These are phyloP conservation scores for Chalciporus piperatus DNA, from an alignment of 768 basidiomycete species.

Conservation along the genomic window DNA sequence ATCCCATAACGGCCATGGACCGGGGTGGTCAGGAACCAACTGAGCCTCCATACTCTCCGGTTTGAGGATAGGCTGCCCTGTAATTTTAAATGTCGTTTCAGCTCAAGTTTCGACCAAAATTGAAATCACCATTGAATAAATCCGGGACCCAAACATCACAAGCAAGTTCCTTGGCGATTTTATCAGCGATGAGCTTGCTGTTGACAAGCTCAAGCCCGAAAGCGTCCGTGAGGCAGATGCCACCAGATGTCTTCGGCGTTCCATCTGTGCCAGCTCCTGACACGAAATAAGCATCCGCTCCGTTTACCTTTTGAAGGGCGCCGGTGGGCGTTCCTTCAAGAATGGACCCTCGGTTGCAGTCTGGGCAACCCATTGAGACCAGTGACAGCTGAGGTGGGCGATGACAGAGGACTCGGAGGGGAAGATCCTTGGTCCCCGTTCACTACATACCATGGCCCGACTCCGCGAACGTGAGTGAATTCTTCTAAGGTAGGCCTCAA, in stretches of 20 bases:
- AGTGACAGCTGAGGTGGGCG: no score
- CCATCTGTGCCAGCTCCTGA: constrained; percentile 17
- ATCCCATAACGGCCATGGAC: constrained; percentile 16
- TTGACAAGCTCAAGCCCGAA: constrained; percentile 55
- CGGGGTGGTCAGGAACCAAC: constrained; percentile 30
- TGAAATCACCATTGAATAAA: constrained; percentile 48
- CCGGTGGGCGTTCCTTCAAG: constrained; percentile 49
- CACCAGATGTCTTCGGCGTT: constrained; percentile 27
- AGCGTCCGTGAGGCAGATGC: constrained; percentile 54
- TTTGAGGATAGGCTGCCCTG: constrained; percentile 30
- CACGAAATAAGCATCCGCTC: constrained; percentile 41
- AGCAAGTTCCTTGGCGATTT: constrained; percentile 42
- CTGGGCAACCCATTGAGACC: constrained; percentile 10
- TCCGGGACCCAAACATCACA: constrained; percentile 69
- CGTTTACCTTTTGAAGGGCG: constrained; percentile 31
- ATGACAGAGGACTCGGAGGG: no score
- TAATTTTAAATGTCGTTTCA: neutral
- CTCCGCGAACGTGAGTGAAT: no score
- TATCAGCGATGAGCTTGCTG: constrained; percentile 56
- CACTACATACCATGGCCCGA: no score
- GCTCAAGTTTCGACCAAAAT: neutral
- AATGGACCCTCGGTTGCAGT: constrained; percentile 42
- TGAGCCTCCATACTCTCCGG: constrained; percentile 26
- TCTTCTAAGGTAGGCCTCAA: no score
- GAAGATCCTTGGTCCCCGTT: no score